phyloP scores from a whole-genome alignment of 345 rosid genomes.

The thale cress (Arabidopsis thaliana) region DNA sequence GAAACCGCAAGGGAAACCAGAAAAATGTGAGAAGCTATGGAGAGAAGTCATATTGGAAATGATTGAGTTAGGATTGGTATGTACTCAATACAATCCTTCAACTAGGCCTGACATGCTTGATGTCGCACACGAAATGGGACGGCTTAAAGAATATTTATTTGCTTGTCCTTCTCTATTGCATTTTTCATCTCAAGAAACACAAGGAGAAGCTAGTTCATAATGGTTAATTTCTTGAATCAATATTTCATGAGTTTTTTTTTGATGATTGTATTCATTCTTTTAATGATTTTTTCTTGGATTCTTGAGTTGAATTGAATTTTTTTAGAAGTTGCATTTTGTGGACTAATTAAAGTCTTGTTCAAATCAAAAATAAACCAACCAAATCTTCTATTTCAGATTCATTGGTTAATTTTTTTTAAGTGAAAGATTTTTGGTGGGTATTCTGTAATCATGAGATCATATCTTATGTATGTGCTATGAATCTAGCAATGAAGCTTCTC shows the following conservation, averaged over 20 bases:
- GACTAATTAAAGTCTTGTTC: conserved; percentile 19
- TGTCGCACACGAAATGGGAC: conserved; percentile 73
- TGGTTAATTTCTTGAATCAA: conserved; percentile 17
- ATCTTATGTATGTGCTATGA: conserved; percentile 38
- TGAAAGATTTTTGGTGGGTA: conserved; percentile 25
- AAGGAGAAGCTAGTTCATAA: conserved; percentile 35
- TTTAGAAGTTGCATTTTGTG: conserved; percentile 1
- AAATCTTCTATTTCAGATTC: conserved; percentile 34
- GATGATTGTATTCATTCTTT: conserved; percentile 35
- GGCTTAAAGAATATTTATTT: conserved; percentile 70
- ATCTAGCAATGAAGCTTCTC: conserved; percentile 41
- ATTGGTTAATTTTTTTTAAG: conserved; percentile 22
- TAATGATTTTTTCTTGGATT: conserved; percentile 9
- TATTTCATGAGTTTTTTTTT: conserved; percentile 8
- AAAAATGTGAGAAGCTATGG: conserved; percentile 49
- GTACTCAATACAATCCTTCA: conserved; percentile 76
- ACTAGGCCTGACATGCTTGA: conserved; percentile 88
- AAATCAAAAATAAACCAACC: conserved; percentile 31
- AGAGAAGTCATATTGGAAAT: conserved; percentile 70
- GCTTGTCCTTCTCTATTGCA: conserved; percentile 45
- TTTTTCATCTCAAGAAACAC: conserved; percentile 27
- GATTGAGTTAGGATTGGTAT: conserved; percentile 80
- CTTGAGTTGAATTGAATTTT: conserved; percentile 12
- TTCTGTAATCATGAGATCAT: conserved; percentile 35
- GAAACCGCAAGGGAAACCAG: conserved; percentile 48